These are phyloP conservation scores for Lasiodiplodia gonubiensis DNA, from an alignment of 2,329 filamentous ascomycete species.

Conservation along the genomic window DNA sequence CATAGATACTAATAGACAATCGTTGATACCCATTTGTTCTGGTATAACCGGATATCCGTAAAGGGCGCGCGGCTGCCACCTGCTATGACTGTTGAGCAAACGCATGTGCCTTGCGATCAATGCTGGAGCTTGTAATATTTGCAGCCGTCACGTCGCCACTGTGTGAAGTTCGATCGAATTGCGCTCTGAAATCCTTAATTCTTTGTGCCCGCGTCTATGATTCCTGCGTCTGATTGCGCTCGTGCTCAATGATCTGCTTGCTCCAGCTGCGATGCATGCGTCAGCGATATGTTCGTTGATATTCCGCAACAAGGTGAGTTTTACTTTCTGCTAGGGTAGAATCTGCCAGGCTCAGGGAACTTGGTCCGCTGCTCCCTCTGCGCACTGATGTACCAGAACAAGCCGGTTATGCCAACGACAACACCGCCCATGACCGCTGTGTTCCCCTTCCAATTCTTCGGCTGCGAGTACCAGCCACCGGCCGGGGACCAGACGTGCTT, in stretches of 20 bases:
- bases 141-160: not conserved
- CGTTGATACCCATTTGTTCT: constrained; percentile 16
- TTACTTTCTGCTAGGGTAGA: constrained; percentile 85
- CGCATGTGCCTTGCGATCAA: not conserved
- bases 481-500: constrained; percentile 99
- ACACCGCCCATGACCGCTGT: constrained; percentile 76
- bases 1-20: constrained; percentile 24
- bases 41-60: not conserved
- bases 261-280: constrained; percentile 65
- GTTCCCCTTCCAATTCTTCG: constrained; percentile 93
- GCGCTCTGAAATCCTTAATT: constrained; percentile 1
- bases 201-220: constrained; percentile 24
- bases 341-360: constrained; percentile 77
- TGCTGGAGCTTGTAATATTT: not conserved
- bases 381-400: constrained; percentile 75
- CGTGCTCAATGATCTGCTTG: constrained; percentile 73
- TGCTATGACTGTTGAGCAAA: not conserved
- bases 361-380: constrained; percentile 73
- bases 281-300: constrained; percentile 18
- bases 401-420: constrained; percentile 69
- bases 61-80: not conserved
- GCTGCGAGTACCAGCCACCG: constrained; percentile 97
- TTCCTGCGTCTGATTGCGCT: constrained; percentile 56
- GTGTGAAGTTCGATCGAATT: not conserved
- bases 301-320: constrained; percentile 39